Evolutionary conservation across 176 grass and related monocot genomes (phyloP), one percentile per base, ranked within the genome.

Genomic region (Triticum urartu): DNA sequence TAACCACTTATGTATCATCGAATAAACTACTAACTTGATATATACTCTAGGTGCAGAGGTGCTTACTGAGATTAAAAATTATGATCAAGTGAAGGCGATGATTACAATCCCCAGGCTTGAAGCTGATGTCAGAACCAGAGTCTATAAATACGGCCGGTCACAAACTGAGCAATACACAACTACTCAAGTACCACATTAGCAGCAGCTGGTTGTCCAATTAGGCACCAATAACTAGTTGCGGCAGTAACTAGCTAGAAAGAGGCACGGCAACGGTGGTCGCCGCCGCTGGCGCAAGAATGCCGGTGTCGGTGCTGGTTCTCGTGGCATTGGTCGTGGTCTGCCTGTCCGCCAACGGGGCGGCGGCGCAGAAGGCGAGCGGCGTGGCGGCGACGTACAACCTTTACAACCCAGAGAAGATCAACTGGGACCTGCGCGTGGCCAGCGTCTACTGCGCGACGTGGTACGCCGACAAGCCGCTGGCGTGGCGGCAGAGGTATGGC

Each of bases 361-460:
- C 81, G 8, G 94, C 84, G 32, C 94, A 93, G 36, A 22, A 77
- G 11, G 91, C 94, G 10, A 81, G 82, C 5, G 68, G 77, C 9
- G 91, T 95, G 14, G 32, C 82, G 1, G 91, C 89, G 35, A 93
- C 91, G 7, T 95, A 89, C 78, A 77, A 95, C 75, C 66, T 79
- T 9, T 95, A 91, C 86, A 47, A 91, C 22, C 91, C 94, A 0
- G 77, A 34, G 58, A 21, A 59, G 48, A 87, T 89, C 72, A 78
- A 91, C 54, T 95, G 91, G 94, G 91, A 95, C 64, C 79, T 93
- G 72, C 47, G 71, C 5, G 54, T 15, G 0, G 89, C 85, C 11
- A 83, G 94, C 43, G 79, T 69, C 6, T 93, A 87, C 65, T 95
- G 94, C 33, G 64, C 89, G 1, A 95, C 94, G 12, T 95, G 94